Evolutionary conservation across 441 rosid genomes (phyloP), one percentile per base, ranked within the genome.

Genomic region (Macaranga tanarius): DNA sequence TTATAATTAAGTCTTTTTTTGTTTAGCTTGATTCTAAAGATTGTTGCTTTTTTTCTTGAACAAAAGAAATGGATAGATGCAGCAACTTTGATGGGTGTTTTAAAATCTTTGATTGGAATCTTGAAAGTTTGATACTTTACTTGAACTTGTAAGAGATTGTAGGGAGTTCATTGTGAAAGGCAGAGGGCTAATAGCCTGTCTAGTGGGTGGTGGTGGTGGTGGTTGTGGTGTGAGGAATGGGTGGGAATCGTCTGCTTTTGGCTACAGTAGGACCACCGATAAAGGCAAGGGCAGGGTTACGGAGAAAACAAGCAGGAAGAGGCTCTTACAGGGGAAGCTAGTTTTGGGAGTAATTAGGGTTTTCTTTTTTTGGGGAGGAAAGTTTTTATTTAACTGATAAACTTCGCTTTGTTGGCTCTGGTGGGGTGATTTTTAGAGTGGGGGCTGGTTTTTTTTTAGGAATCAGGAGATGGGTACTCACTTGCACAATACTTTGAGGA

Each of bases 281-380:
- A 83, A 92, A 90, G 73, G 90, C 88, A 69, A 83, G 93, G 74
- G 95, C 95, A 20, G 98, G 96, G 76, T 85, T 95, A 70, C 82
- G 95, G 88, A 90, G 93, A 74, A 89, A 95, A 64, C 99, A 95
- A 78, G 98, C 99, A n/a, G 98, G 99, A 58, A 81, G 99, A 91
- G 98, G 99, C 59, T 92, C 98, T 26, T 92, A 92, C 79, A 86
- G 98, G 81, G 99, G 96, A 74, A 92, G 99, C 76, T 95, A 95
- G 69, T 69, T 63, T 58, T 25, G 73, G 80, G 75, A 45, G 59
- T 60, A 60, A 59, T 78, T 77, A 48, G 76, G 79, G 76, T 62
- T 80, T 79, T 75, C 26, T 31, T 70, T 62, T 65, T 70, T 58
- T 65, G 45, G 83, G 73, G 73, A 67, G 67, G 17, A 72, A 17